Conservation (phyloP, 2,329 filamentous ascomycete genomes). For the Trichoderma oligosporum region DNA sequence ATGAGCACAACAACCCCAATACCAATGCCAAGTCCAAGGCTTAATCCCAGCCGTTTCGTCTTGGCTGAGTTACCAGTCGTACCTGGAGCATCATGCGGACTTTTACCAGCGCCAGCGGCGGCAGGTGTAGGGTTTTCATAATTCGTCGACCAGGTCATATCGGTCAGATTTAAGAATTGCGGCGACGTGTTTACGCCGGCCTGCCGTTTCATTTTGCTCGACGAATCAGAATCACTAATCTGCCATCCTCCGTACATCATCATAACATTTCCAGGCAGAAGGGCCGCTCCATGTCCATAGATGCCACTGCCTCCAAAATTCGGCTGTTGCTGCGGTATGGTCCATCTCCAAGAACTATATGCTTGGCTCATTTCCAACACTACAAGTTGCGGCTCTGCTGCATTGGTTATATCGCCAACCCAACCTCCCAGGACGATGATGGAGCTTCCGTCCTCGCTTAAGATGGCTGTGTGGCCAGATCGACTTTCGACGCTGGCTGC, state of each 20-base stretch:
- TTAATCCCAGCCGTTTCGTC: slow-evolving; percentile 49
- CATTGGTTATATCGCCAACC: slow-evolving; percentile 74
- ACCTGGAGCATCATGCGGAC: slow-evolving; percentile 26
- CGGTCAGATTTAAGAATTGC: slow-evolving; percentile 56
- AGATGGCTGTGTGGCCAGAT: slow-evolving; percentile 82
- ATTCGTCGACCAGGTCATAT: slow-evolving; percentile 48
- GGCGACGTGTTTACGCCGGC: slow-evolving; percentile 25
- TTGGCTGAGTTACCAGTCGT: slow-evolving; percentile 22
- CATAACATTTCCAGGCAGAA: slow-evolving; percentile 65
- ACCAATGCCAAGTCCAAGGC: slow-evolving; percentile 63
- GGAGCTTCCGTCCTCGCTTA: slow-evolving; percentile 73
- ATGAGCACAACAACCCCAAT: slow-evolving; percentile 47
- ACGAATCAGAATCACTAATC: slow-evolving; percentile 36
- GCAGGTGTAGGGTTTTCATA: slow-evolving; percentile 48
- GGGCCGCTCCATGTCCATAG: slow-evolving; percentile 60
- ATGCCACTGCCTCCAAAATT: slow-evolving; percentile 44
- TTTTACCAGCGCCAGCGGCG: background rate
- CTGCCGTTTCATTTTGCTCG: slow-evolving; percentile 36
- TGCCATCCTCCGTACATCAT: slow-evolving; percentile 62
- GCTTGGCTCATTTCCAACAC: slow-evolving; percentile 71
- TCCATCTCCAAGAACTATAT: slow-evolving; percentile 74
- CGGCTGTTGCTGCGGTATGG: slow-evolving; percentile 52
- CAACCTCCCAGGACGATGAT: slow-evolving; percentile 84
- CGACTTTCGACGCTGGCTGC: slow-evolving; percentile 64
- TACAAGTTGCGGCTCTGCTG: slow-evolving; percentile 77